Evolutionary conservation across 1,284 basidiomycete species (phyloP).

Genomic region (Ustilago crameri): DNA sequence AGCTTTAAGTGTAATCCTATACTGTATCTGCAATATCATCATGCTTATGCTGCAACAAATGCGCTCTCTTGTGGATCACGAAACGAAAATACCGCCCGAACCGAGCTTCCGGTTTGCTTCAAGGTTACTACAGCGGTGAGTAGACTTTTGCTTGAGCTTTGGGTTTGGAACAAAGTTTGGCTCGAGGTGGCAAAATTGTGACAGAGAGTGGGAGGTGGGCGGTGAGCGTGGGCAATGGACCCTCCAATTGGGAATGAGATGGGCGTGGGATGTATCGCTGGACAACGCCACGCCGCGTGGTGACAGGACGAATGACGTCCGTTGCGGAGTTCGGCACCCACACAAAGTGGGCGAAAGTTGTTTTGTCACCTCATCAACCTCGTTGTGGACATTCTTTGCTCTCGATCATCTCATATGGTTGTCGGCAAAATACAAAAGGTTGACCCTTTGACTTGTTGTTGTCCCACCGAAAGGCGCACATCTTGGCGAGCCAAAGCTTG

Average conservation of each 20-base stretch:
- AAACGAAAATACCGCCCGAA: no score
- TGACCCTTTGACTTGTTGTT: no score
- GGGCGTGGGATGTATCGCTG: background rate
- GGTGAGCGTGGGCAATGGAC: background rate
- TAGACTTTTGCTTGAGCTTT: background rate
- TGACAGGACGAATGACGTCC: background rate
- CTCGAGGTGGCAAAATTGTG: background rate
- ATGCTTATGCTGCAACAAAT: background rate
- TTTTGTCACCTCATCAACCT: no score
- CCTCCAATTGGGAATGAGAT: background rate
- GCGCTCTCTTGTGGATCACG: background rate
- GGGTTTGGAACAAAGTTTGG: background rate
- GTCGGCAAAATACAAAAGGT: no score
- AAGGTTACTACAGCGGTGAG: no score
- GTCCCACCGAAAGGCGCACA: no score
- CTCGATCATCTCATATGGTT: no score
- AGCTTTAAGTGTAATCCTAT: conserved; percentile 17
- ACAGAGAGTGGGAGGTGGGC: background rate
- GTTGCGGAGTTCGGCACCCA: background rate
- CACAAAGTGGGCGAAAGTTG: background rate
- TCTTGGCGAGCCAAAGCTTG: no score
- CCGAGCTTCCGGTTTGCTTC: no score
- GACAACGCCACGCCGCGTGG: background rate
- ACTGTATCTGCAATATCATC: background rate
- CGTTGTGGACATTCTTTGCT: no score